Base-by-base conservation (phyloP, 306 rosid genomes). In the Rosa chinensis region DNA sequence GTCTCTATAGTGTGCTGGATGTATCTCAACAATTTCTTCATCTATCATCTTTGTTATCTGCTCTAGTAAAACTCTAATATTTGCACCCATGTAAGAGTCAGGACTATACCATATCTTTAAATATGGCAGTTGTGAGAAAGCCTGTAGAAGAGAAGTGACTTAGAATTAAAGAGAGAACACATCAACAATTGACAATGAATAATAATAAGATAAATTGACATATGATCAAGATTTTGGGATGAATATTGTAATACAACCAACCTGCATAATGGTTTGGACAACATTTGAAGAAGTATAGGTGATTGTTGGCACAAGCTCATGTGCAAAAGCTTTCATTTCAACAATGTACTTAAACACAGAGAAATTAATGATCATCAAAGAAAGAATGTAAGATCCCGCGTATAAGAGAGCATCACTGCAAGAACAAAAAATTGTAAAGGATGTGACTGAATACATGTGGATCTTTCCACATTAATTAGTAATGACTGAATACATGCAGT, bases 81-180 rank as follows among this genome's bases (percentile, higher is more conserved):
- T 95, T 85, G 99, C 99, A 82, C 99, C 99, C 99, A 95, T 95
- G 90, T 95, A 95, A 52, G 99, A 86, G 90, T 95, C 99, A 10
- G 99, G 99, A 45, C 99, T 98, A 37, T 95, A 91, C 88, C 88
- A 93, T 80, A 95, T 18, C 48, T 77, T 88, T 82, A 93, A 84
- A 77, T 87, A 92, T 20, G 92, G 97, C 77, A 95, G 91, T 89
- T 95, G 99, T 84, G 91, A 89, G 83, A 95, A 93, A 70, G 98
- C 95, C 99, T 95, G 88, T 79, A 73, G 72, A 82, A 81, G 72
- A 72, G 39, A 45, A 11, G 45, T 44, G 52, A 62, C 68, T 66
- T 55, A 4, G 66, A 20, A 40, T 39, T 11, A 76, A 40, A 21
- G 63, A 70, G 59, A 50, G 1, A 39, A 50, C 43, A 37, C 43